Evolutionary conservation across 192 early-diverging fungal genomes (phyloP).

Genomic region (Coemansia sp.): DNA sequence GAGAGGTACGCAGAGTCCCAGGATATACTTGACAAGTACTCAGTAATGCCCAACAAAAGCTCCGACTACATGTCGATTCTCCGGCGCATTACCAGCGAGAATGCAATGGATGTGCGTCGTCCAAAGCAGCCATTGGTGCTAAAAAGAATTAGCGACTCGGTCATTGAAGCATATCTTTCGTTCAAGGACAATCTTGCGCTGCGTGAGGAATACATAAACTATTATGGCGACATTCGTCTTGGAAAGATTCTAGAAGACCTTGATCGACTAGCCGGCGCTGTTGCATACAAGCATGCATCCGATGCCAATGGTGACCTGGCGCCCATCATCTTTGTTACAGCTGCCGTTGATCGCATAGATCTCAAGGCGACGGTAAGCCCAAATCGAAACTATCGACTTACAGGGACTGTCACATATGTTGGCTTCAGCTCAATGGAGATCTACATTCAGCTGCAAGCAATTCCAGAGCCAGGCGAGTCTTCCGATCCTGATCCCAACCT

Average conservation of each 20-base stretch:
- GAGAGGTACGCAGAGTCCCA: conserved; percentile 46
- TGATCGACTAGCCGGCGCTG: conserved; percentile 80
- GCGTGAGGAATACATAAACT: conserved; percentile 78
- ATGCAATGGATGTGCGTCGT: conserved; percentile 26
- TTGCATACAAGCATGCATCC: conserved; percentile 76
- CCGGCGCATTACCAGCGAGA: conserved; percentile 48
- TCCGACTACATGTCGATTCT: conserved; percentile 53
- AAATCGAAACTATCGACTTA: conserved; percentile 72
- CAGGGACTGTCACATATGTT: conserved; percentile 81
- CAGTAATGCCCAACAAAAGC: conserved; percentile 48
- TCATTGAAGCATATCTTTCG: conserved; percentile 74
- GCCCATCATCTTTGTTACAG: conserved; percentile 81
- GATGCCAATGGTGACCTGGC: conserved; percentile 56
- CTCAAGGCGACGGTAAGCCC: conserved; percentile 63
- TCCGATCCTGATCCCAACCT: conserved; percentile 62
- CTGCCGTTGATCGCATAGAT: conserved; percentile 85
- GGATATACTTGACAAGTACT: conserved; percentile 51
- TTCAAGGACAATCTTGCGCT: conserved; percentile 74
- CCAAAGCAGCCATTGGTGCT: conserved; percentile 51
- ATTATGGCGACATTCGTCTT: conserved; percentile 70
- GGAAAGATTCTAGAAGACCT: conserved; percentile 87
- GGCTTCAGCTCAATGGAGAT: conserved; percentile 91
- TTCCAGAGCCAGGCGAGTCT: conserved; percentile 36
- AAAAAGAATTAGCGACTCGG: conserved; percentile 69
- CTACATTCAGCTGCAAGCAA: conserved; percentile 65